Evolutionary conservation across 2,329 filamentous ascomycete genomes (phyloP), one percentile per base, ranked within the genome.

Genomic region (Bertia moriformis): DNA sequence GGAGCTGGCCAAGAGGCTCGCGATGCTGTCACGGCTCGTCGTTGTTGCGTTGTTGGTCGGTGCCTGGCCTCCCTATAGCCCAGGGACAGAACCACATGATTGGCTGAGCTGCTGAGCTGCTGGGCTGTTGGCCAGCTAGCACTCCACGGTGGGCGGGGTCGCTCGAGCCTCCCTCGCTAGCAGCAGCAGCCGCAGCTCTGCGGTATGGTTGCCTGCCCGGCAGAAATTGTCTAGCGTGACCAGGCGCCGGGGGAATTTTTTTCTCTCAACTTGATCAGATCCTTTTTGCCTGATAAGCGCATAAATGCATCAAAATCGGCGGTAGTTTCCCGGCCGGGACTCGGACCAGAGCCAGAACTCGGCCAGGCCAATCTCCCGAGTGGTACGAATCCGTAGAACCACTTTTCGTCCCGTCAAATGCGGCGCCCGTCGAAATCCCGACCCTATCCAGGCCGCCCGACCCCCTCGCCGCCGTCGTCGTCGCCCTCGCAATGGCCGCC

Each of bases 351-450:
- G 56, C 55, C 63, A 73, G 61, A n/a, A 76, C 49, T 62, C 61
- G 53, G 56, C 56, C 53, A 60, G 50, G 14, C 7, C 7, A 18
- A 7, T 36, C 10, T 14, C 10, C 14, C 14, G 10, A 15, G 10
- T 49, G 46, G 48, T 59, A 62, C 56, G 51, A 58, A 62, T 67
- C 56, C 50, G 57, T 66, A 66, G 73, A 78, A 66, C 53, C 61
- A 60, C 56, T 59, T 73, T 71, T 71, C 55, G 57, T 51, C 56
- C 43, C 56, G 50, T 58, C 71, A 70, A 66, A 78, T 78, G 73
- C 67, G 57, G 61, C 54, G 61, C 62, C 63, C 66, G 62, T 61
- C 56, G 67, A 69, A 65, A 61, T 65, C 59, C 62, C 67, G 65
- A 63, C 61, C 61, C 57, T 56, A 55, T 48, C 50, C 49, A 48